Evolutionary conservation across 768 basidiomycete genomes (phyloP).

Genomic region (Stropharia rugosoannulata): DNA sequence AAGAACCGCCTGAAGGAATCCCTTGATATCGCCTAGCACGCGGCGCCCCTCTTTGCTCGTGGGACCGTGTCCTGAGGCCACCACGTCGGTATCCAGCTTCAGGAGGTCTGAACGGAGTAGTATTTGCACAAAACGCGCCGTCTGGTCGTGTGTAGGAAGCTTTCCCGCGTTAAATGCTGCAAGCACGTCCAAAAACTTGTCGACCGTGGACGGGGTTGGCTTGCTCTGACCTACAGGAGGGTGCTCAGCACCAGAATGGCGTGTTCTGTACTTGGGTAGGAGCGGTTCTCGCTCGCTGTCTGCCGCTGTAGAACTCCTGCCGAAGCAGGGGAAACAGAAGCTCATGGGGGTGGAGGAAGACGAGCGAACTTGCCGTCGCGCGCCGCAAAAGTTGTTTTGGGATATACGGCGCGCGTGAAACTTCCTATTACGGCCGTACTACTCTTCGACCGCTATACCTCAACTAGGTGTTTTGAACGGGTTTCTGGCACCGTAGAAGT

Average conservation of each 20-base stretch:
- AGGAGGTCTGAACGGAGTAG: constrained; percentile 28
- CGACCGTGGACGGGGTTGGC: constrained; percentile 13
- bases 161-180: constrained; percentile 37
- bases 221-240: not conserved
- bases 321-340: constrained; percentile 19
- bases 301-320: constrained; percentile 3
- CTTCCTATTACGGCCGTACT: too few relatives aligned
- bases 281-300: constrained; percentile 20
- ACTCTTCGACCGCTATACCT: too few relatives aligned
- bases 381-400: too few relatives aligned
- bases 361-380: not conserved
- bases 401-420: too few relatives aligned
- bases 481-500: too few relatives aligned
- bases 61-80: constrained; percentile 11
- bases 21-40: constrained; percentile 25
- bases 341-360: constrained; percentile 11
- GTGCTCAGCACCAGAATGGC: not conserved
- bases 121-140: constrained; percentile 23
- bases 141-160: constrained; percentile 38
- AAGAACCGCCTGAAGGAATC: constrained; percentile 29
- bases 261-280: constrained; percentile 7
- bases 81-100: constrained; percentile 7
- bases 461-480: too few relatives aligned
- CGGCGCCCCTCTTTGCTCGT: constrained; percentile 20
- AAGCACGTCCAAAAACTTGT: constrained; percentile 33